Evolutionary conservation across 78 protist species (phyloP).

Genomic region (slime mould (Dictyostelium discoideum)): dicty_2.7 NC_007090.3:4873501-4874000

Average conservation of each 20-base stretch:
- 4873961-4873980: not conserved
- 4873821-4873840: not conserved
- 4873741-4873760: not conserved
- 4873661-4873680: constrained; percentile 33
- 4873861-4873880: constrained; percentile 20
- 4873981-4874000: not conserved
- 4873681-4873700: constrained; percentile 12
- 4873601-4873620: constrained; percentile 26
- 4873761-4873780: constrained; percentile 3
- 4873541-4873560: not conserved
- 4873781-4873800: constrained; percentile 32
- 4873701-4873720: constrained; percentile 13
- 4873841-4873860: not conserved
- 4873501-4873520: not conserved
- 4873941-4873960: constrained; percentile 26
- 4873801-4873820: constrained; percentile 40
- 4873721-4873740: not conserved
- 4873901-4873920: not conserved
- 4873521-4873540: too few species aligned
- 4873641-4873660: not conserved
- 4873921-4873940: constrained; percentile 45
- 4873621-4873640: not conserved
- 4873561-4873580: constrained; percentile 20
- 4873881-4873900: constrained; percentile 27
- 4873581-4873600: constrained; percentile 32